Evolutionary conservation across 768 basidiomycete genomes (phyloP).

Genomic region (Russula compacta): DNA sequence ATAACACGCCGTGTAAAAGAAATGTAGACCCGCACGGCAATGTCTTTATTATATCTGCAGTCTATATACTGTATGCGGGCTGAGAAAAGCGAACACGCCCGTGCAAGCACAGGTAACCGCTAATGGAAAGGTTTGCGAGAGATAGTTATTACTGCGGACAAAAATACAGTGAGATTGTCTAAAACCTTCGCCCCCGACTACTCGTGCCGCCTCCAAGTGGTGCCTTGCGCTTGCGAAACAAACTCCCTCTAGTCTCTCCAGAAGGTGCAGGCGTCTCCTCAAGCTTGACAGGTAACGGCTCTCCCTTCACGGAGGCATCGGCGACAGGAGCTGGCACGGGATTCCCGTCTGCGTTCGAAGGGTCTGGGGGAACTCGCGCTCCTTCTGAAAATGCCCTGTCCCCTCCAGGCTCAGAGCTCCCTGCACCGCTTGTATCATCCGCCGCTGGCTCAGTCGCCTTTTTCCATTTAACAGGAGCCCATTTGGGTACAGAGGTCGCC

Average conservation of each 20-base stretch:
- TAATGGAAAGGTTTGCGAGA: neutral
- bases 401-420: neutral
- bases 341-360: neutral
- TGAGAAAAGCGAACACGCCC: too few relatives aligned
- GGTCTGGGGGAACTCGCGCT: neutral
- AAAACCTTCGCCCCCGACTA: conserved; percentile 15
- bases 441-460: conserved; percentile 6
- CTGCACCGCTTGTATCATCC: neutral
- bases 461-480: conserved; percentile 19
- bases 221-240: conserved; percentile 18
- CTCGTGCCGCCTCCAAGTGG: conserved; percentile 10
- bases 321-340: neutral
- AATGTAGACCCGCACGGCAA: too few relatives aligned
- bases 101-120: too few relatives aligned
- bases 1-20: too few relatives aligned
- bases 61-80: too few relatives aligned
- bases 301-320: conserved; percentile 1
- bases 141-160: neutral
- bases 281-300: conserved; percentile 5
- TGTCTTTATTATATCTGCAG: too few relatives aligned
- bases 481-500: conserved; percentile 11
- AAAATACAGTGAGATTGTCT: neutral
- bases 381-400: neutral
- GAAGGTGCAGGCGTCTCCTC: neutral
- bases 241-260: conserved; percentile 2